Conservation (phyloP, 225 moss, liverwort and hornwort species). For the Pseudisothecium myosuroides region DNA sequence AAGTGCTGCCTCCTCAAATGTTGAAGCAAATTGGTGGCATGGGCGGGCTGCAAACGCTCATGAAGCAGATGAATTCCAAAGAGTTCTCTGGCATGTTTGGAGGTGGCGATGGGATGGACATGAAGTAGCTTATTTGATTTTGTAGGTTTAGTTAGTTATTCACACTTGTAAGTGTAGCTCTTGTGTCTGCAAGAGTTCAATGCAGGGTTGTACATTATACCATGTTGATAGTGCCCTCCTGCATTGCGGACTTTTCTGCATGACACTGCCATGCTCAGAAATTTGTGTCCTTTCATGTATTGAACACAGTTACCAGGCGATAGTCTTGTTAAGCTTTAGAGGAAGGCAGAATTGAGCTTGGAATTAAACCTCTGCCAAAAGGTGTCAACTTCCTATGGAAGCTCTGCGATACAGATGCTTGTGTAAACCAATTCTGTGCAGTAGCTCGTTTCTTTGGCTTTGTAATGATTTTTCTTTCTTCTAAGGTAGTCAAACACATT, state of each 20-base stretch:
- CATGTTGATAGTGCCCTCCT: slow-evolving; percentile 4
- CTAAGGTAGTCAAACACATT: background rate
- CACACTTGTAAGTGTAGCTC: background rate
- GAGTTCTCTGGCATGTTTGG: slow-evolving; percentile 83
- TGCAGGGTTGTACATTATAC: slow-evolving; percentile 10
- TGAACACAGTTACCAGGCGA: background rate
- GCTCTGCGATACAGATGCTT: background rate
- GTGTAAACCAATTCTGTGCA: background rate
- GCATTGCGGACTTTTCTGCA: background rate
- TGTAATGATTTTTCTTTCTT: background rate
- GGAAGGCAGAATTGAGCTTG: background rate
- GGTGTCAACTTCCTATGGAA: background rate
- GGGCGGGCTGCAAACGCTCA: slow-evolving; percentile 66
- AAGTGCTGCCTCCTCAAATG: slow-evolving; percentile 78
- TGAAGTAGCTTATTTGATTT: slow-evolving; percentile 2
- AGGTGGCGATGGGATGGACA: slow-evolving; percentile 47
- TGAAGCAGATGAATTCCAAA: slow-evolving; percentile 83
- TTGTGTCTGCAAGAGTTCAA: background rate
- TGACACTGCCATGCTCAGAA: background rate
- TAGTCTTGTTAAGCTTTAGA: background rate
- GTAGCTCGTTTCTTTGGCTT: background rate
- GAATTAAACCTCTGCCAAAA: background rate
- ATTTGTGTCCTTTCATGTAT: background rate
- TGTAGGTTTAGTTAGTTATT: background rate
- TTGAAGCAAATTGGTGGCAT: slow-evolving; percentile 88